Percentiles rank a stretch among this genome's conserved stretches.
Conservation (phyloP, 1,284 basidiomycete species). For the Exobasidium rhododendri region DNA sequence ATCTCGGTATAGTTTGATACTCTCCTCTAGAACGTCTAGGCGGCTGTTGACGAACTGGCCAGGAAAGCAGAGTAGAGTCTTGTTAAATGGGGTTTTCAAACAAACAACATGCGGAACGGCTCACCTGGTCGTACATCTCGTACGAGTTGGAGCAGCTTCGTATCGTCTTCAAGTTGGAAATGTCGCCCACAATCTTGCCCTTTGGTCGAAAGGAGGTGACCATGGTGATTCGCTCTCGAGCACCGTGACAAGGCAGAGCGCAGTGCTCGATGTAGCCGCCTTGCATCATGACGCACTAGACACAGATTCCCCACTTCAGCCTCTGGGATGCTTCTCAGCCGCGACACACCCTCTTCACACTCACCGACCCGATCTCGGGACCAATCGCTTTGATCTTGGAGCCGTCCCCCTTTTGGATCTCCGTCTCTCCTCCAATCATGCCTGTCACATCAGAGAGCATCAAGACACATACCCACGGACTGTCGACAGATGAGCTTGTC, state of each 20-base stretch:
- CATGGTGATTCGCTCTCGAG: constrained; percentile 42
- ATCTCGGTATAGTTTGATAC: constrained; percentile 7
- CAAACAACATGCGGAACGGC: too few relatives aligned
- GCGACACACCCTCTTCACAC: not conserved
- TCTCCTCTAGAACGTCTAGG: constrained; percentile 17
- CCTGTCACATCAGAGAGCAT: constrained; percentile 36
- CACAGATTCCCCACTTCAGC: not conserved
- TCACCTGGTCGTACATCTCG: constrained; percentile 17
- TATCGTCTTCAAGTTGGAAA: constrained; percentile 36
- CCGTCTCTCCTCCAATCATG: constrained; percentile 48
- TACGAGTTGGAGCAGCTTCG: constrained; percentile 19
- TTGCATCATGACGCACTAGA: constrained; percentile 31
- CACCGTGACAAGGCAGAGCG: constrained; percentile 31
- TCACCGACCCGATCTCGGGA: constrained; percentile 30
- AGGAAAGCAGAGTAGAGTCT: too few relatives aligned
- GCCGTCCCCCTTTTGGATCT: constrained; percentile 34
- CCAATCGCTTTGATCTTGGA: constrained; percentile 36
- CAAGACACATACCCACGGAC: constrained; percentile 37
- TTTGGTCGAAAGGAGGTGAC: constrained; percentile 44
- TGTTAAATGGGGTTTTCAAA: too few relatives aligned
- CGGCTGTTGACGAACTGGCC: constrained; percentile 15
- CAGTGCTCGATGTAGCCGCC: constrained; percentile 39
- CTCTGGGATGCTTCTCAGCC: not conserved
- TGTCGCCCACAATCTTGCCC: constrained; percentile 27
- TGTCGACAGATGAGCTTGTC: not conserved